phyloP scores from a whole-genome alignment of 306 rosid species.

The Prosopis cineraria region DNA sequence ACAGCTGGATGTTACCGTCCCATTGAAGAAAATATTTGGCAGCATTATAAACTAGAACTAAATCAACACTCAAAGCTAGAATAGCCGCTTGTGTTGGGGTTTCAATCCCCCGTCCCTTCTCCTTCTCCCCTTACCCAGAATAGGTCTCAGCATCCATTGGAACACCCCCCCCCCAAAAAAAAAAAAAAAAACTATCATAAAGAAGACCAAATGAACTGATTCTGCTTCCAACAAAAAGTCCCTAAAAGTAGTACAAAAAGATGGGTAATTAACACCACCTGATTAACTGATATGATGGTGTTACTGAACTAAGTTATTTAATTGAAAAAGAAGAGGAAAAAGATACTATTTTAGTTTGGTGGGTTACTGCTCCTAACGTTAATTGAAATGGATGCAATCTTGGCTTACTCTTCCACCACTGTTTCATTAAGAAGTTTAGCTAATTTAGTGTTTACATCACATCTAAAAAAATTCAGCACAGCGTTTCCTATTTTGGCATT shows the following conservation, averaged over 20 bases:
- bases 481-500: not conserved
- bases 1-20: not conserved
- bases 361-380: not conserved
- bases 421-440: not conserved
- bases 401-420: not conserved
- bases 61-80: not conserved
- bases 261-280: not conserved
- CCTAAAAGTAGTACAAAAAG: not conserved
- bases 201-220: not conserved
- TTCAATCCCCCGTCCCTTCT: not conserved
- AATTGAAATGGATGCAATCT: not conserved
- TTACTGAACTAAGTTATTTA: not conserved
- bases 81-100: not conserved
- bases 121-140: not conserved
- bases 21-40: not conserved
- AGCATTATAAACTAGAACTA: constrained; percentile 2
- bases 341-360: not conserved
- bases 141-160: not conserved
- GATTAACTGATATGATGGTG: not conserved
- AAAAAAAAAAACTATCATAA: no score
- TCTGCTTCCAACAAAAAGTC: not conserved
- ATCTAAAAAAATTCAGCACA: not conserved
- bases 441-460: not conserved
- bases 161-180: not conserved
- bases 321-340: not conserved